Base-by-base conservation (phyloP, 805 yeast species). In the Pichia manshurica region DNA sequence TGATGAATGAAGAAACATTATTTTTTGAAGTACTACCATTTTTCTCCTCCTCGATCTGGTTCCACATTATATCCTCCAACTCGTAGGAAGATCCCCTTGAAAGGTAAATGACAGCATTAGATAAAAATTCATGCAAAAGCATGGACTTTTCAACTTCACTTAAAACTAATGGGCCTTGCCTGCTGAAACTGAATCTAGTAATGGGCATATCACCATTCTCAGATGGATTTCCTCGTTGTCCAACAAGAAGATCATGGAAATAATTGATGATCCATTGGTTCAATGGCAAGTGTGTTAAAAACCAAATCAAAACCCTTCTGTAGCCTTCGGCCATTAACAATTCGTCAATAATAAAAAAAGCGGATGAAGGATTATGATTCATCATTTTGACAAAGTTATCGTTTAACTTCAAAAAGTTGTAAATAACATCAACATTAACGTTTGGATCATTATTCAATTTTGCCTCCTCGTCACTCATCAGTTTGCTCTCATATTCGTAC, bases 71-170 rank as follows among this genome's bases (percentile, higher is more conserved):
- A 25, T 52, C 57, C 20, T 56, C 63, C 8, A 52, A 44, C 13
- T 58, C 61, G 13, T 52, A 49, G 10, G 58, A 54, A 1, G 60
- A 55, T 4, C 68, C 71, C 29, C 65, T 64, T 0, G 74, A 68
- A 12, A 76, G 53, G 49, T 63, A 70, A 13, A 74, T 68, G 4
- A 76, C 67, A 12, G 77, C 74, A 51, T 77, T 78, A n/a, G 79
- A 70, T 49, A 85, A 70, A 53, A 84, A 81, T 59, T 82, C 88
- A 63, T 83, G 89, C 33, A 85, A 61, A 13, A 85, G 58, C 87
- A 83, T 81, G 53, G 77, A 75, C 51, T 67, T 71, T 55, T 84
- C 91, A 42, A 81, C 70, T 10, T 73, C 78, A 15, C 84, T 76
- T 32, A 84, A 62, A 4, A 62, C 66, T 19, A 84, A 52, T 0